These are phyloP conservation scores for Brassica cretica DNA, from an alignment of 345 rosid genomes.

Conservation along the genomic window DNA sequence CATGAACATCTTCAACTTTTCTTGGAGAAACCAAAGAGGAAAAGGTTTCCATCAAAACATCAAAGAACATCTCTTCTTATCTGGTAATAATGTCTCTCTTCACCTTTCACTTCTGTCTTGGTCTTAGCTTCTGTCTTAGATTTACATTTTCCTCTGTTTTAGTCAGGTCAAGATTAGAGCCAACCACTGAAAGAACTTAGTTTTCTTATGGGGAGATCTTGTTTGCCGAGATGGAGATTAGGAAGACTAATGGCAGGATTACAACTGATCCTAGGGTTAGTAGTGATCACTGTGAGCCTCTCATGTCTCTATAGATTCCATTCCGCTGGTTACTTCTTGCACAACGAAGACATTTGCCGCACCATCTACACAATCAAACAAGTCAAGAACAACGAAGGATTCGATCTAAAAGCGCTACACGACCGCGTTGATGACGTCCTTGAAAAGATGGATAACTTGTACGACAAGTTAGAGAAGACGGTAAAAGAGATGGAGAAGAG, in stretches of 20 bases:
- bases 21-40: conserved; percentile 24
- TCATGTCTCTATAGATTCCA: conserved; percentile 72
- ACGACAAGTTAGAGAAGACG: conserved; percentile 59
- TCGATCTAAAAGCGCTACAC: conserved; percentile 45
- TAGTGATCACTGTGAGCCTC: conserved; percentile 61
- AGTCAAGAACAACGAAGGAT: conserved; percentile 40
- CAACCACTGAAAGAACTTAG: not conserved
- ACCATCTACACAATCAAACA: conserved; percentile 54
- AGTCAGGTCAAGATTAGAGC: conserved; percentile 24
- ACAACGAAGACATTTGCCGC: conserved; percentile 64
- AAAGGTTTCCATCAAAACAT: conserved; percentile 28
- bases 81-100: conserved; percentile 21
- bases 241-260: conserved; percentile 60
- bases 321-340: conserved; percentile 63
- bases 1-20: conserved; percentile 26
- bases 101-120: not conserved
- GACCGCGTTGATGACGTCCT: conserved; percentile 61
- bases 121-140: not conserved
- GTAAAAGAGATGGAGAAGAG: conserved; percentile 66
- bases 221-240: conserved; percentile 53
- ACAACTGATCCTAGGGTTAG: conserved; percentile 61
- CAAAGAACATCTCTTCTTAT: conserved; percentile 17
- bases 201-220: conserved; percentile 48
- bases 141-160: conserved; percentile 10
- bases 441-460: conserved; percentile 53